phyloP scores from a whole-genome alignment of 139 green algal genomes.

The Zygnema circumcarinatum region DNA sequence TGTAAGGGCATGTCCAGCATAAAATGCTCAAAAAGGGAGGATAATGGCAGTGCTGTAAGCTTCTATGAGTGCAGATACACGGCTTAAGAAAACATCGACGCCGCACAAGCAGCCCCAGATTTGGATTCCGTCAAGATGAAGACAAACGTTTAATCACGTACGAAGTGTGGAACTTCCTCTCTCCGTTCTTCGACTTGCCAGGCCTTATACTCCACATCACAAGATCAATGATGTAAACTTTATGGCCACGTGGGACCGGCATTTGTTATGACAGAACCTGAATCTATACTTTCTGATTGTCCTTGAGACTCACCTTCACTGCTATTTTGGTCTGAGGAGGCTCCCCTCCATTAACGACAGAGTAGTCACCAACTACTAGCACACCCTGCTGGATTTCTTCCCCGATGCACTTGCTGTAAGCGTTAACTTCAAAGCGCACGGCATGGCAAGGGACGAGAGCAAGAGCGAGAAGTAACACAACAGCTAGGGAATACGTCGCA shows the following conservation, averaged over 20 bases:
- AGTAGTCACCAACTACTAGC: conserved; percentile 64
- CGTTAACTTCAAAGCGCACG: conserved; percentile 50
- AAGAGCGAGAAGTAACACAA: neutral
- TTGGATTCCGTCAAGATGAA: too few species aligned
- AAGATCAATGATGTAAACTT: too few species aligned
- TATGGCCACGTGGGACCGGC: too few species aligned
- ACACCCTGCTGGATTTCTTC: conserved; percentile 60
- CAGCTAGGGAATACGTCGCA: too few species aligned
- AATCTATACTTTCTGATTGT: too few species aligned
- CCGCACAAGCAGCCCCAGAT: too few species aligned
- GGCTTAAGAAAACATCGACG: neutral
- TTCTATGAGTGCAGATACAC: neutral
- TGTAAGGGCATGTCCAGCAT: neutral
- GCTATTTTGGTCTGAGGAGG: conserved; percentile 18
- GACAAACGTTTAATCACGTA: too few species aligned
- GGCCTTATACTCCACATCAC: too few species aligned
- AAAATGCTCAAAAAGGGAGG: neutral
- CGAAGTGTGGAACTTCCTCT: too few species aligned
- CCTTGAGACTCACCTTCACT: conserved; percentile 62
- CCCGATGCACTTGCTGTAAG: conserved; percentile 59
- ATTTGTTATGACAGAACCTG: too few species aligned
- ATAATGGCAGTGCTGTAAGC: neutral
- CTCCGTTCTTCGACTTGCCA: too few species aligned
- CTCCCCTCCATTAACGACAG: conserved; percentile 38
- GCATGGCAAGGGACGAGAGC: neutral